These are phyloP conservation scores for Cystobasidium pallidum DNA, from an alignment of 1,284 basidiomycete species.

Conservation along the genomic window DNA sequence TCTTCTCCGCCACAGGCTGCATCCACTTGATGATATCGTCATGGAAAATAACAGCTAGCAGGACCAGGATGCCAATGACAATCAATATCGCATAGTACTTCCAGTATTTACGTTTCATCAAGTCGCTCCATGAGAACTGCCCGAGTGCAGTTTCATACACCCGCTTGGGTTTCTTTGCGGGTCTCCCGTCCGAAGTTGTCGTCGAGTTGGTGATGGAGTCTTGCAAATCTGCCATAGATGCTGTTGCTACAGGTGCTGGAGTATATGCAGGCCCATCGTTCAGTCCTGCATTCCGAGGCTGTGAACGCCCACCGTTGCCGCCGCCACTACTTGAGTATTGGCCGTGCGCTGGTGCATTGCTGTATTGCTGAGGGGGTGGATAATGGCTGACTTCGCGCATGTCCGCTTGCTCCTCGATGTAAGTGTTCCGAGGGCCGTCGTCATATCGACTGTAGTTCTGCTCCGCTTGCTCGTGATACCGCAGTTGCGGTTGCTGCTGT, in stretches of 20 bases:
- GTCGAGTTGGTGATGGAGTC: conserved; percentile 8
- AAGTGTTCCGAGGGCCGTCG: background rate
- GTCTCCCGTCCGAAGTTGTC: background rate
- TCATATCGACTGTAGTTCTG: conserved; percentile 1
- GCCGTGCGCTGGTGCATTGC: conserved; percentile 8
- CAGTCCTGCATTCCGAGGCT: background rate
- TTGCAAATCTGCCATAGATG: conserved; percentile 25
- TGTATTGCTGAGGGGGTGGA: conserved; percentile 7
- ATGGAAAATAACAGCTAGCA: conserved; percentile 30
- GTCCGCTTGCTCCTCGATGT: conserved; percentile 1
- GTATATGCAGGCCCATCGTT: conserved; percentile 12
- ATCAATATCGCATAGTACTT: conserved; percentile 31
- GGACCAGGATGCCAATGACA: conserved; percentile 4
- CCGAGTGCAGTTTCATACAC: conserved; percentile 42
- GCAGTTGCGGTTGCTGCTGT: conserved; percentile 1
- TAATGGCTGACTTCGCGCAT: conserved; percentile 23
- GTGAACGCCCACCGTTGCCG: background rate
- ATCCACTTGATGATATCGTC: conserved; percentile 40
- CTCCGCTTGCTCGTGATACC: conserved; percentile 4
- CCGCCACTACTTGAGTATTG: background rate
- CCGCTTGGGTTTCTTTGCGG: conserved; percentile 23
- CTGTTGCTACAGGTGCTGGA: conserved; percentile 15
- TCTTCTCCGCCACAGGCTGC: conserved; percentile 38
- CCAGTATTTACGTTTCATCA: conserved; percentile 32
- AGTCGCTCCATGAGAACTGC: conserved; percentile 35